These are phyloP conservation scores for Nannochloropsis oceanica DNA, from an alignment of 108 stramenopile species.

Conservation along the genomic window DNA sequence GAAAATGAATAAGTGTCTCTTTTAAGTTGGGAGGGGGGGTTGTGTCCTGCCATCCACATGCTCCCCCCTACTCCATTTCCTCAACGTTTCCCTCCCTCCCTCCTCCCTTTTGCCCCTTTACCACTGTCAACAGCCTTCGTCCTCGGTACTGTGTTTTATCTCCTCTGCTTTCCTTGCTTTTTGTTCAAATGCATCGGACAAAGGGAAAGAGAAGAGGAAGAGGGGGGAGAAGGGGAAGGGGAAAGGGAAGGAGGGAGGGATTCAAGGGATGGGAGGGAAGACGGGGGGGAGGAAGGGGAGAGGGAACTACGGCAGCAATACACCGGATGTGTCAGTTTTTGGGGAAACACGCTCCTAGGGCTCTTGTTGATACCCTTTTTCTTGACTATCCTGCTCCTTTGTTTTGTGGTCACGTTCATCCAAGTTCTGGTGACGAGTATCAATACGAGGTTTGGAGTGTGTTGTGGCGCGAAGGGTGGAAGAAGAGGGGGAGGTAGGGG, in stretches of 20 bases:
- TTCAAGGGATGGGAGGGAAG: too few relatives aligned
- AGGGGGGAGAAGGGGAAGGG: background rate
- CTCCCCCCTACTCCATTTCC: background rate
- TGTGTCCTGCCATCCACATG: background rate
- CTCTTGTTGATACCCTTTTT: constrained; percentile 38
- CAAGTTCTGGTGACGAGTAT: background rate
- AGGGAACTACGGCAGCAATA: constrained; percentile 28
- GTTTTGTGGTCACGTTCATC: background rate
- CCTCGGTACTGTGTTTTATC: constrained; percentile 29
- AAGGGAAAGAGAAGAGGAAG: background rate
- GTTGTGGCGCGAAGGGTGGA: background rate
- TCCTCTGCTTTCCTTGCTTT: constrained; percentile 38
- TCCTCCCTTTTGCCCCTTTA: background rate
- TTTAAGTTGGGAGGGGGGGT: background rate
- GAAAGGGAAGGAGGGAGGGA: too few relatives aligned
- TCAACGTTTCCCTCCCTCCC: background rate
- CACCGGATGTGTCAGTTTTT: constrained; percentile 43
- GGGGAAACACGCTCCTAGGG: constrained; percentile 44
- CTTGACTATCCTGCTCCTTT: constrained; percentile 2
- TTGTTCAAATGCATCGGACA: background rate
- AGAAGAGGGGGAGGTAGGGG: background rate
- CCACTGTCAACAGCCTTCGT: constrained; percentile 20
- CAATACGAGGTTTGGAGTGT: background rate
- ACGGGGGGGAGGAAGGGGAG: too few relatives aligned
- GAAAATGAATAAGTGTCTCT: too few relatives aligned